Evolutionary conservation across 140 eudicot species (phyloP), one percentile per base, ranked within the genome.

Genomic region (Ambrosia hybrid): DNA sequence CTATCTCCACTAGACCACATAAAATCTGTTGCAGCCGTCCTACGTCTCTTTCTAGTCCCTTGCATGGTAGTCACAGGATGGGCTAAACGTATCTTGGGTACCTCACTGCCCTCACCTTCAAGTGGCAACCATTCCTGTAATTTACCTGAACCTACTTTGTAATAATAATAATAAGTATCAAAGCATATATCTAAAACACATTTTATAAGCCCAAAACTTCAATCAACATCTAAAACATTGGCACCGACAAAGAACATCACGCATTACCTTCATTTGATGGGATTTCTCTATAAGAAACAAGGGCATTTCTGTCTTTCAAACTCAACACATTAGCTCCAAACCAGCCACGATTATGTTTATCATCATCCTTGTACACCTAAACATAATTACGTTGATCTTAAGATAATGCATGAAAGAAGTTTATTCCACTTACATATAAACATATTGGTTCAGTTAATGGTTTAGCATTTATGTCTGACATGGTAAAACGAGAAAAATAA

Each of bases 1-100:
- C 66, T 78, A 65, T 91, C 97, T 71, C 97, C 96, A 77, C 77
- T 80, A 79, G 81, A 80, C 97, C 96, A 91, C 39, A 76, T 14
- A 74, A 82, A 84, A 61, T 88, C 93, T 30, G 75, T 85, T 62
- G 71, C 68, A 16, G 89, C 91, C 5, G 85, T 85, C 73, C 97
- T 83, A 13, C 91, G 83, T 77, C 97, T 84, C 86, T 91, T 91
- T 76, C 78, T 84, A 21, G 82, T 84, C 51, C 85, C 85, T 17
- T 91, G 81, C 84, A 80, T 57, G 81, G 76, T 43, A 15, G 70
- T 65, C 36, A 65, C 55, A 63, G 87, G 85, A 79, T 86, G 91
- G 33, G 94, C 77, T 68, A 82, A 37, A 14, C 97, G 96, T 72
- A 91, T 70, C 76, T 15, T 79, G 17, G 97, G 97, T 53, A 78